Percentiles rank a stretch among this genome's conserved stretches.
Conservation (phyloP, 1,284 basidiomycete genomes). For the Mrakiaceae sp. region DNA sequence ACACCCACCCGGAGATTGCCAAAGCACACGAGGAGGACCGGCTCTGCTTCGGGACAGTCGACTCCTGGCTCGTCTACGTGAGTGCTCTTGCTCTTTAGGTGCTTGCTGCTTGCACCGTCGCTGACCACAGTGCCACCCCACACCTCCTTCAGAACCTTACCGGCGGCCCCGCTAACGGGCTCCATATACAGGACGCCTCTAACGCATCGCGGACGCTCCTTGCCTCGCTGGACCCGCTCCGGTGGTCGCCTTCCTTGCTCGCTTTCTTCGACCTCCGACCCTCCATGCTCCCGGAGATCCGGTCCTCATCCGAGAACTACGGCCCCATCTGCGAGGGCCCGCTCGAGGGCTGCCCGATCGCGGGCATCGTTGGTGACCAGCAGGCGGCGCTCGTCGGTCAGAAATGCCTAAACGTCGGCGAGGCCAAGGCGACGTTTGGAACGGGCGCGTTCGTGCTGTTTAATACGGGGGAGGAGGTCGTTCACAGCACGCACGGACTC, state of each 20-base stretch:
- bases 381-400: constrained; percentile 94
- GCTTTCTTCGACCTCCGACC: constrained; percentile 75
- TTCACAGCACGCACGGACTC: constrained; percentile 74
- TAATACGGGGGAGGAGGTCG: constrained; percentile 71
- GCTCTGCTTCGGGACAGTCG: constrained; percentile 85
- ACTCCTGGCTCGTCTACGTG: constrained; percentile 91
- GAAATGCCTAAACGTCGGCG: constrained; percentile 73
- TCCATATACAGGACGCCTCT: constrained; percentile 91
- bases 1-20: constrained; percentile 68
- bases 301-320: constrained; percentile 86
- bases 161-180: constrained; percentile 51
- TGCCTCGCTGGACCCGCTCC: constrained; percentile 66
- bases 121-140: background rate
- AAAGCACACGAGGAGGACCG: constrained; percentile 72
- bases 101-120: background rate
- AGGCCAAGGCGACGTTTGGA: constrained; percentile 91
- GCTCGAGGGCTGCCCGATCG: constrained; percentile 69
- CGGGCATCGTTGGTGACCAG: constrained; percentile 90
- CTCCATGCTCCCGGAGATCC: constrained; percentile 73
- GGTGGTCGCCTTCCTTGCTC: constrained; percentile 74
- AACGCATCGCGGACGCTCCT: constrained; percentile 95
- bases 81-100: constrained; percentile 27
- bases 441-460: constrained; percentile 94
- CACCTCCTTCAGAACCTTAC: constrained; percentile 56
- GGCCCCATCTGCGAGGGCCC: constrained; percentile 58